Evolutionary conservation across 2,329 filamentous ascomycete genomes (phyloP).

Genomic region (Colletotrichum aenigma): DNA sequence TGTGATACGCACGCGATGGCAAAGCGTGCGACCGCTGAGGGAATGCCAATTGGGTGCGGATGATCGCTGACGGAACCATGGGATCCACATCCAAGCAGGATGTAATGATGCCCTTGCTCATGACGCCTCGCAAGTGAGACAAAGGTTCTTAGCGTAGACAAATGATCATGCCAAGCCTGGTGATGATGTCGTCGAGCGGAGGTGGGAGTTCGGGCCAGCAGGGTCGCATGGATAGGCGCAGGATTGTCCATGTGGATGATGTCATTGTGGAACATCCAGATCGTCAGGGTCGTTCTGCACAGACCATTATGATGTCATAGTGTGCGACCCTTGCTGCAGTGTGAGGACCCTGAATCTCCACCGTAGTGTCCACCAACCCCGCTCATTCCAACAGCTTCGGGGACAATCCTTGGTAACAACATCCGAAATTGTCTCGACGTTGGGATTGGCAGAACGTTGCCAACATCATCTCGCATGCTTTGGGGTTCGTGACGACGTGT

Average conservation of each 20-base stretch:
- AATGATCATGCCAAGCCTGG: background rate
- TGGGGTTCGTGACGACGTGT: background rate
- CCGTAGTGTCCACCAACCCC: background rate
- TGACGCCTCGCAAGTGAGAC: background rate
- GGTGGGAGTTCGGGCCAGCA: background rate
- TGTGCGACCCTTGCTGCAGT: conserved; percentile 11
- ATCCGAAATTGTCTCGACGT: background rate
- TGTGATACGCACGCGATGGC: background rate
- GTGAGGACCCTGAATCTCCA: conserved; percentile 16
- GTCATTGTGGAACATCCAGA: conserved; percentile 3
- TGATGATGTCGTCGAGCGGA: conserved; percentile 8
- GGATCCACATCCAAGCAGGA: background rate
- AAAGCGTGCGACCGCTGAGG: no score
- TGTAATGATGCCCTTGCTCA: background rate
- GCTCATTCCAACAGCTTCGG: background rate
- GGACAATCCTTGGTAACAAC: background rate
- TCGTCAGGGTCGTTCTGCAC: conserved; percentile 17
- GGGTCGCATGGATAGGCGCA: background rate
- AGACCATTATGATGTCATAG: conserved; percentile 10
- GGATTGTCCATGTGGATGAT: background rate
- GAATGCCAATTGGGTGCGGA: background rate
- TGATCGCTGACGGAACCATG: background rate
- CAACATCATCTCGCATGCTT: background rate
- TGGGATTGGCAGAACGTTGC: background rate
- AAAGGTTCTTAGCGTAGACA: background rate